Evolutionary conservation across 2,329 filamentous ascomycete genomes (phyloP).

Genomic region (Cadophora malorum): DNA sequence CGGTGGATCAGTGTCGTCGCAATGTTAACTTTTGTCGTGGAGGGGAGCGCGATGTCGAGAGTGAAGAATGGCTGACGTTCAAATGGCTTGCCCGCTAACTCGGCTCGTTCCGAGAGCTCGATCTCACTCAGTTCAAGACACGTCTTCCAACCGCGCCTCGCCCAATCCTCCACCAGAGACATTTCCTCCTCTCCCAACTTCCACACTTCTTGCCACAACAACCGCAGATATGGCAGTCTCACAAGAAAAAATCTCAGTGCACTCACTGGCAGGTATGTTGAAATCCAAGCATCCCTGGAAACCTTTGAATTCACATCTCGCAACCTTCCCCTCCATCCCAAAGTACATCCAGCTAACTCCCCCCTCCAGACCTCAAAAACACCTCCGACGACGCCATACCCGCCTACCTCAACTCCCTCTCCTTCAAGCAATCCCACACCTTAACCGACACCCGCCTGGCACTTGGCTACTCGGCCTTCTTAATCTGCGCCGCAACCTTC

Average conservation of each 20-base stretch:
- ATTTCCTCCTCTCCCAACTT: conserved; percentile 12
- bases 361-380: conserved; percentile 85
- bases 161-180: conserved; percentile 16
- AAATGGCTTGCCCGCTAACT: conserved; percentile 33
- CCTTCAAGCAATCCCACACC: conserved; percentile 81
- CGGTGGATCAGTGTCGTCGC: conserved; percentile 19
- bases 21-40: conserved; percentile 8
- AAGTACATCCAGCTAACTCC: conserved; percentile 24
- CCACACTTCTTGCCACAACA: conserved; percentile 22
- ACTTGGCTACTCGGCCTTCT: conserved; percentile 83
- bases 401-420: conserved; percentile 89
- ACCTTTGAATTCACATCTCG: neutral
- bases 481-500: conserved; percentile 83
- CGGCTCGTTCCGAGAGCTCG: conserved; percentile 39
- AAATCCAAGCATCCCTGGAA: neutral
- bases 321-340: neutral
- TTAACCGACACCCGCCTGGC: conserved; percentile 83
- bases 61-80: conserved; percentile 33
- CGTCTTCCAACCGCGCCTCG: conserved; percentile 36
- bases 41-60: neutral
- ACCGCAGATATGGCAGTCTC: conserved; percentile 41
- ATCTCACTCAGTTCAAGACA: conserved; percentile 43
- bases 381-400: conserved; percentile 93
- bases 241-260: conserved; percentile 43
- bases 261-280: conserved; percentile 43